These are phyloP conservation scores for Margaritispora aquatica DNA, from an alignment of 495 filamentous ascomycete species.

Conservation along the genomic window DNA sequence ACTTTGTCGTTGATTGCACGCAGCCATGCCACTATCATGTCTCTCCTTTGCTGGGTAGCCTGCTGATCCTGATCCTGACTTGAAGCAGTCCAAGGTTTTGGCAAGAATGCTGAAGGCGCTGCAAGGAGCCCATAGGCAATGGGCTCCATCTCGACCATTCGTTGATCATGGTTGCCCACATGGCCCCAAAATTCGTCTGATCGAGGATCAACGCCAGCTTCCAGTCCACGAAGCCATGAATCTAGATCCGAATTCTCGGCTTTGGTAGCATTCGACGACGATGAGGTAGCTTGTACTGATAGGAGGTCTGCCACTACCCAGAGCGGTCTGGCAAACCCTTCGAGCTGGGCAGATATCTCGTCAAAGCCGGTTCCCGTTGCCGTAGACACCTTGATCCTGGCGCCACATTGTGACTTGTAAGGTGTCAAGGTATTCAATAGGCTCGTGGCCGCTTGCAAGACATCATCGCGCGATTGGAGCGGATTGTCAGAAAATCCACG, in stretches of 20 bases:
- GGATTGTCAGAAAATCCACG: neutral
- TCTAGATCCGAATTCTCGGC: neutral
- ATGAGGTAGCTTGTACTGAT: neutral
- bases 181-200: slow-evolving; percentile 49
- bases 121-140: slow-evolving; percentile 36
- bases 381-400: slow-evolving; percentile 37
- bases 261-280: slow-evolving; percentile 3
- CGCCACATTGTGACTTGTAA: slow-evolving; percentile 35
- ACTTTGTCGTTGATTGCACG: slow-evolving; percentile 47
- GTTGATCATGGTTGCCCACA: slow-evolving; percentile 49
- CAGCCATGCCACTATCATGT: slow-evolving; percentile 44
- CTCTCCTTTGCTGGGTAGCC: slow-evolving; percentile 16
- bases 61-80: slow-evolving; percentile 16
- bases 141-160: slow-evolving; percentile 58
- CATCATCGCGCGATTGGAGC: neutral
- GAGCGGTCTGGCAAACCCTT: slow-evolving; percentile 54
- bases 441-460: slow-evolving; percentile 12
- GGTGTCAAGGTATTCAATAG: slow-evolving; percentile 38
- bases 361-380: slow-evolving; percentile 45
- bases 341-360: slow-evolving; percentile 53
- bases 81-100: neutral
- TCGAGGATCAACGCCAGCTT: slow-evolving; percentile 43
- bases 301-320: slow-evolving; percentile 53
- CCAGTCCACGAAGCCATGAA: neutral
- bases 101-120: slow-evolving; percentile 4